Evolutionary conservation across 2,329 filamentous ascomycete genomes (phyloP), one percentile per base, ranked within the genome.

Genomic region (Alternaria sp.): DNA sequence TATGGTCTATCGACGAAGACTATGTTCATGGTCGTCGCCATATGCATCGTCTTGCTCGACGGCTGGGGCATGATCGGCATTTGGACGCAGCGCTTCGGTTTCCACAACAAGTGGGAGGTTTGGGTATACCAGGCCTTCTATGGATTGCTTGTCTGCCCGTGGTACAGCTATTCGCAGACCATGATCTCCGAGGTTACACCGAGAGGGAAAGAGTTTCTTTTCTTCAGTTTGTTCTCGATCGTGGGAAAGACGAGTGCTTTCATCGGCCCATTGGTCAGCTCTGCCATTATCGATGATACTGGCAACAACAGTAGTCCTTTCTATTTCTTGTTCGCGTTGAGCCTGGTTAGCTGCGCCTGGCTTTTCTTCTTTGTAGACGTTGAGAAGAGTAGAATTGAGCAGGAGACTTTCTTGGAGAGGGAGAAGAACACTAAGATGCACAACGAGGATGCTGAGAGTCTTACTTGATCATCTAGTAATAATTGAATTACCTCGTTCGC

Each of bases 151-250:
- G 87, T 91, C 7, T 90, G 89, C 66, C 89, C 89, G 0, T 91
- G 89, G 89, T 91, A 91, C 76, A 88, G 86, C 51, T 91, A 91
- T 77, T 87, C 85, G 0, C 89, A 91, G 74, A 91, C 89, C 70
- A 89, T 91, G 85, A 91, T 91, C 68, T 88, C 86, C 3, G 89
- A 90, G 69, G 88, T 91, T 3, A 90, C 89, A 0, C 89, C 89
- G 0, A 83, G 87, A 6, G 89, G 89, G 40, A 88, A 90, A 70
- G 90, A 91, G 68, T 91, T 90, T 69, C 80, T 91, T 11, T 91
- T 91, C 82, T 92, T 91, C 83, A 86, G 84, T 50, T 77, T 91
- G 1, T 91, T 91, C 78, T 88, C 86, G 65, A 90, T 91, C 69
- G 86, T 91, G 26, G 89, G 89, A 47, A 91, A 91, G 78, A 89